Evolutionary conservation across 179 eudicot genomes (phyloP).

Genomic region (Camellia oleifera): DNA sequence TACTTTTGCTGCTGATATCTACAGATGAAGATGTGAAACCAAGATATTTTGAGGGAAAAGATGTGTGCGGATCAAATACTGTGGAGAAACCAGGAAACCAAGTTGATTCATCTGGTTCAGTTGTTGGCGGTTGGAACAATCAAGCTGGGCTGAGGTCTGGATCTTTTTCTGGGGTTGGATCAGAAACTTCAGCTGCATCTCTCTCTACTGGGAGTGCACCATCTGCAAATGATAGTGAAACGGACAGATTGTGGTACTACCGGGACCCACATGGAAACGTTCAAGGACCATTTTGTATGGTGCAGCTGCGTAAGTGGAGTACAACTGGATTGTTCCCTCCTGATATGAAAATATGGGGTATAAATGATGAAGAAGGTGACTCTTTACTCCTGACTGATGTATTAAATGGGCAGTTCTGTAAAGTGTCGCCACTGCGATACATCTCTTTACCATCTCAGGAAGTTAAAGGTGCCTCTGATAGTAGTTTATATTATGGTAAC

Average conservation of each 20-base stretch:
- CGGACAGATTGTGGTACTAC: slow-evolving; percentile 78
- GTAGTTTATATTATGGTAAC: slow-evolving; percentile 30
- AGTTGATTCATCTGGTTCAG: slow-evolving; percentile 33
- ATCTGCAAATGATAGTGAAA: slow-evolving; percentile 35
- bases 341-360: slow-evolving; percentile 74
- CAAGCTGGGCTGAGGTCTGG: slow-evolving; percentile 32
- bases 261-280: slow-evolving; percentile 70
- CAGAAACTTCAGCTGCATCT: slow-evolving; percentile 41
- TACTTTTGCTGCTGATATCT: slow-evolving; percentile 19
- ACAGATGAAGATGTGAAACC: slow-evolving; percentile 47
- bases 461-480: slow-evolving; percentile 33
- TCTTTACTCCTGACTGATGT: slow-evolving; percentile 65
- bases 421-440: slow-evolving; percentile 14
- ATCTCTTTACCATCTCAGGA: slow-evolving; percentile 29
- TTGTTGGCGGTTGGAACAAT: slow-evolving; percentile 23
- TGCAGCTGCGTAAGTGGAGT: slow-evolving; percentile 82
- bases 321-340: slow-evolving; percentile 72
- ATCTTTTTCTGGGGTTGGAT: slow-evolving; percentile 30
- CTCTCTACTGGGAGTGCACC: slow-evolving; percentile 30
- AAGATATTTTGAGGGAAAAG: slow-evolving; percentile 24
- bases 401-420: slow-evolving; percentile 49
- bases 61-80: slow-evolving; percentile 16
- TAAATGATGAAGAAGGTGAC: slow-evolving; percentile 50
- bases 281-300: slow-evolving; percentile 86
- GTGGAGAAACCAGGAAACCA: slow-evolving; percentile 43